Evolutionary conservation across 2,329 filamentous ascomycete species (phyloP).

Genomic region (Alternaria sp.): DNA sequence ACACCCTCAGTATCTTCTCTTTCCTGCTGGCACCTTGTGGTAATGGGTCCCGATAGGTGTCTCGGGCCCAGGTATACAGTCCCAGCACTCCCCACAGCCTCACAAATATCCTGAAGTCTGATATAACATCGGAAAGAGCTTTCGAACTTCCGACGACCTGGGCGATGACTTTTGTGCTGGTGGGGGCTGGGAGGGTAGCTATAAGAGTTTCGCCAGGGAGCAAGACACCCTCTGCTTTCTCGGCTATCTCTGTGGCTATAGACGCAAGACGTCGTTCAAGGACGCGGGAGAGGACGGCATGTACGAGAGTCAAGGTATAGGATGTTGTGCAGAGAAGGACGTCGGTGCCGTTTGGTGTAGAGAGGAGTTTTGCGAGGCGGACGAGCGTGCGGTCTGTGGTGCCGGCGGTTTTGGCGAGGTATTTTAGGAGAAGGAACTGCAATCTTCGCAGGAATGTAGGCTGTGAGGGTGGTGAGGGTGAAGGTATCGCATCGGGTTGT

Average conservation of each 20-base stretch:
- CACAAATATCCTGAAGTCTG: constrained; percentile 75
- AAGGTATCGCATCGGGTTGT: constrained; percentile 19
- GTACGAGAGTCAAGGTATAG: constrained; percentile 56
- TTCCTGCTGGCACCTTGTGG: constrained; percentile 34
- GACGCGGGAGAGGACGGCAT: constrained; percentile 50
- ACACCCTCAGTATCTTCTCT: constrained; percentile 40
- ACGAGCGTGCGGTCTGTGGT: constrained; percentile 44
- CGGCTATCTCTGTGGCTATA: constrained; percentile 49
- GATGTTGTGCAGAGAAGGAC: constrained; percentile 53
- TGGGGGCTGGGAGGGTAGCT: constrained; percentile 48
- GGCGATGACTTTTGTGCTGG: constrained; percentile 44
- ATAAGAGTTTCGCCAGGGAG: constrained; percentile 55
- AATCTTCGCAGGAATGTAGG: constrained; percentile 24
- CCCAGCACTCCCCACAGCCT: constrained; percentile 81
- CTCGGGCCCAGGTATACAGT: constrained; percentile 73
- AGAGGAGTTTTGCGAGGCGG: constrained; percentile 50
- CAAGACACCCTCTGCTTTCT: constrained; percentile 51
- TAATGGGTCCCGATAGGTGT: constrained; percentile 42
- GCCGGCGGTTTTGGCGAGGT: constrained; percentile 28
- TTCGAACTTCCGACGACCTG: constrained; percentile 46
- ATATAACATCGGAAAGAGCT: constrained; percentile 70
- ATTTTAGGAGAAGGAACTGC: constrained; percentile 28
- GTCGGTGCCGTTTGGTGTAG: constrained; percentile 53
- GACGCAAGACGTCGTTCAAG: constrained; percentile 47
- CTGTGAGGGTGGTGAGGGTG: constrained; percentile 10